Percentiles rank a stretch among this genome's conserved stretches.
Evolutionary conservation across 2,329 filamentous ascomycete species (phyloP).

Genomic region (Fusarium nanum): DNA sequence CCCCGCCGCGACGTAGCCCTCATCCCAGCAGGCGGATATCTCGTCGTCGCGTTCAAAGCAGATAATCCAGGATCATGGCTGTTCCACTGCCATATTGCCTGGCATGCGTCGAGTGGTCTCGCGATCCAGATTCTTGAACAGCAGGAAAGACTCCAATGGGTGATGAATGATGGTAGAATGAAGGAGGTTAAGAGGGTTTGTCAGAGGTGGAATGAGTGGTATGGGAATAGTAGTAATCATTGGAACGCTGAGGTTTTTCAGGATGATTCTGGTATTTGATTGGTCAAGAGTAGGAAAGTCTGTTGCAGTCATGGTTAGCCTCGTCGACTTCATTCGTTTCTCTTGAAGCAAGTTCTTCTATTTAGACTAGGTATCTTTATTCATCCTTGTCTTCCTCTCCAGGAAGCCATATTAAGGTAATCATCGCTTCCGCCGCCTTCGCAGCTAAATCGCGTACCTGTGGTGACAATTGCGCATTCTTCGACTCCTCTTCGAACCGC

Average conservation of each 20-base stretch:
- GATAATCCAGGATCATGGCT: slow-evolving; percentile 62
- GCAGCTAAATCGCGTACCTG: background rate
- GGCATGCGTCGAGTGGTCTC: slow-evolving; percentile 55
- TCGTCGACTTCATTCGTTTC: background rate
- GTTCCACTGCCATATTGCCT: slow-evolving; percentile 62
- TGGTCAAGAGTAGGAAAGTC: no score
- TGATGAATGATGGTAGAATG: slow-evolving; percentile 3
- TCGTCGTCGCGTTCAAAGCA: slow-evolving; percentile 60
- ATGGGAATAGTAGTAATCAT: slow-evolving; percentile 1
- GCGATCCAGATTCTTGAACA: slow-evolving; percentile 42
- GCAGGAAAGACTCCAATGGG: slow-evolving; percentile 1
- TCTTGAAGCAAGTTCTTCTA: background rate
- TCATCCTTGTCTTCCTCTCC: background rate
- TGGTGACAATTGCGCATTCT: fast-evolving
- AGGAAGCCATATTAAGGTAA: no score
- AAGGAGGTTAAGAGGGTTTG: slow-evolving; percentile 23
- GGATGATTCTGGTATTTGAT: slow-evolving; percentile 14
- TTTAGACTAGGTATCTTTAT: background rate
- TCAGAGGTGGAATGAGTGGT: slow-evolving; percentile 27
- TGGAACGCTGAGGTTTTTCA: slow-evolving; percentile 18
- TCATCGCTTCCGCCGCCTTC: background rate
- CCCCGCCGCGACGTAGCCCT: slow-evolving; percentile 64
- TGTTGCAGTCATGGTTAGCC: fast-evolving
- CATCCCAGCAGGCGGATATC: slow-evolving; percentile 55
- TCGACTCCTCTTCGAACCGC: slow-evolving; percentile 8